Conservation (phyloP, 495 filamentous ascomycete species). For the Penicillium samsonianum region DNA sequence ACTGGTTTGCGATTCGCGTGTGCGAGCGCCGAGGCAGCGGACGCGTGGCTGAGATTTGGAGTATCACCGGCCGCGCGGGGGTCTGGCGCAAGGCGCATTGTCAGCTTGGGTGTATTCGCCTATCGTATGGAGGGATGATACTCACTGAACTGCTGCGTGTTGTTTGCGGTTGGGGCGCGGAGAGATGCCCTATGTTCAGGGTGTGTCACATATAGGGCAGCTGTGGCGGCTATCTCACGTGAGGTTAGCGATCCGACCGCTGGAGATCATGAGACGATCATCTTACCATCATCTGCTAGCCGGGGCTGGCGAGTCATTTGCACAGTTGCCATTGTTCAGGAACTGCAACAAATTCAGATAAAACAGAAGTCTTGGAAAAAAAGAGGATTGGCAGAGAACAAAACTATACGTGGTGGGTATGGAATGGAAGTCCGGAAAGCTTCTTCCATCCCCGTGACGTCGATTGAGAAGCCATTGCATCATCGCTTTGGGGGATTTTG, state of each 20-base stretch:
- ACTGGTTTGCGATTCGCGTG: constrained; percentile 65
- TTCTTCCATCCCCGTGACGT: constrained; percentile 29
- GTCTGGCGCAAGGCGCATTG: constrained; percentile 53
- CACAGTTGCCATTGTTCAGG: constrained; percentile 36
- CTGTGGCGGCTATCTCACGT: constrained; percentile 49
- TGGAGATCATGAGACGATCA: constrained; percentile 20
- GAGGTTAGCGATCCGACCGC: constrained; percentile 10
- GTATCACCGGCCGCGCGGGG: constrained; percentile 67
- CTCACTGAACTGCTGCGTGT: constrained; percentile 33
- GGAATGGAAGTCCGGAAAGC: constrained; percentile 37
- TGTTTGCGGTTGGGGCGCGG: constrained; percentile 31
- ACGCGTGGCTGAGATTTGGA: constrained; percentile 64
- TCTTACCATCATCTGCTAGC: constrained; percentile 47
- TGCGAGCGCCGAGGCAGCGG: constrained; percentile 74
- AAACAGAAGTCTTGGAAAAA: constrained; percentile 20
- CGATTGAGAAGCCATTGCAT: constrained; percentile 28
- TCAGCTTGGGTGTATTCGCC: constrained; percentile 10
- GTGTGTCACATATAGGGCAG: constrained; percentile 53
- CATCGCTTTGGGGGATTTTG: constrained; percentile 23
- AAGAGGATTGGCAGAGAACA: constrained; percentile 6
- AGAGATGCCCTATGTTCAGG: constrained; percentile 42
- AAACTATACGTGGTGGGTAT: constrained; percentile 17
- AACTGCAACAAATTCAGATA: constrained; percentile 6
- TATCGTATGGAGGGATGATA: not conserved
- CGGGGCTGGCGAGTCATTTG: constrained; percentile 36